Percentiles rank a stretch among this genome's conserved stretches.
Evolutionary conservation across 768 basidiomycete species (phyloP).

Genomic region (Mycena alexandri): DNA sequence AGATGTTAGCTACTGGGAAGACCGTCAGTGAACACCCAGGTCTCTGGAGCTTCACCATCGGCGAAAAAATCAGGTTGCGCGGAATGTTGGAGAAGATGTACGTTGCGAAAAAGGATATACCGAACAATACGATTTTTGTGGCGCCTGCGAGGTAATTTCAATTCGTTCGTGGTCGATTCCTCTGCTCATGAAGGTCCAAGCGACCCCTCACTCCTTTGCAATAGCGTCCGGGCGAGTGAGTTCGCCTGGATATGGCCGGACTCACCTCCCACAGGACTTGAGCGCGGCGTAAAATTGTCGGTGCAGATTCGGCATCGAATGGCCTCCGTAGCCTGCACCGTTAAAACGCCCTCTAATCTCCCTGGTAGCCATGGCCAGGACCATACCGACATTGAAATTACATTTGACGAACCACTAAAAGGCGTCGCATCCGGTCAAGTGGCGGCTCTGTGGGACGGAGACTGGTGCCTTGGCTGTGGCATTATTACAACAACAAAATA

Average conservation of each 20-base stretch:
- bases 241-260: slow-evolving; percentile 88
- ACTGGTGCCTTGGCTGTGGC: slow-evolving; percentile 90
- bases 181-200: slow-evolving; percentile 48
- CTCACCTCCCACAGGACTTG: slow-evolving; percentile 61
- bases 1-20: slow-evolving; percentile 67
- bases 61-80: slow-evolving; percentile 78
- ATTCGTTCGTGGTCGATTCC: not conserved
- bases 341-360: slow-evolving; percentile 51
- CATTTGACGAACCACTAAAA: slow-evolving; percentile 70
- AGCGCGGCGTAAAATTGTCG: slow-evolving; percentile 61
- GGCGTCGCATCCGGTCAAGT: slow-evolving; percentile 87
- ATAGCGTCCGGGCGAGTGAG: slow-evolving; percentile 53
- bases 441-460: slow-evolving; percentile 76
- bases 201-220: slow-evolving; percentile 68
- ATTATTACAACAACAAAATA: slow-evolving; percentile 55
- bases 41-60: slow-evolving; percentile 88
- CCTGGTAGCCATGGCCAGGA: not conserved
- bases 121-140: slow-evolving; percentile 76
- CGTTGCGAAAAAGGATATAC: slow-evolving; percentile 77
- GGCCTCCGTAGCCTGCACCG: slow-evolving; percentile 63
- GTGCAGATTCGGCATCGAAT: slow-evolving; percentile 83
- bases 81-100: slow-evolving; percentile 76
- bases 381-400: slow-evolving; percentile 48
- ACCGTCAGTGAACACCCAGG: slow-evolving; percentile 75
- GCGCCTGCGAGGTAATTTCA: slow-evolving; percentile 73